Conservation (phyloP, 2,329 filamentous ascomycete genomes). For the Cadophora sp. region DNA sequence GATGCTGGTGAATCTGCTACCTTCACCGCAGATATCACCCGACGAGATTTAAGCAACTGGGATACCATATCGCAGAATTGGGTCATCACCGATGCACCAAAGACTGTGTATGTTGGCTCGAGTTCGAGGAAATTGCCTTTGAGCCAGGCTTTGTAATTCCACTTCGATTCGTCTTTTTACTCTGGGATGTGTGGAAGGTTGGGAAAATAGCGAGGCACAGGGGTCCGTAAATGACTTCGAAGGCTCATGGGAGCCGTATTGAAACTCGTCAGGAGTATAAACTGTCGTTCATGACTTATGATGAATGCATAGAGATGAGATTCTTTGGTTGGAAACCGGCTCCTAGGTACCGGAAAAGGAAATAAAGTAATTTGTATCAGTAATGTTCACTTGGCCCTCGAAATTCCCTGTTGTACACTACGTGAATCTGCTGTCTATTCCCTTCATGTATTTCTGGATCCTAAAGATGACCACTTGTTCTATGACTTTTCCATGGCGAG, state of each 20-base stretch:
- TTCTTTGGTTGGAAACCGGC: background rate
- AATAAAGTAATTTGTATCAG: constrained; percentile 8
- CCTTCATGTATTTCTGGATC: background rate
- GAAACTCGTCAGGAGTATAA: constrained; percentile 15
- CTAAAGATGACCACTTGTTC: background rate
- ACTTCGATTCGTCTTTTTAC: background rate
- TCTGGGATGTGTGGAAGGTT: background rate
- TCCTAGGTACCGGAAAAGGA: background rate
- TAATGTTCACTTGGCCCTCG: background rate
- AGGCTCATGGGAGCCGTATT: background rate
- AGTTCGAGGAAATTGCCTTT: constrained; percentile 43
- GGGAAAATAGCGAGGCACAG: background rate
- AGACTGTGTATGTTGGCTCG: constrained; percentile 44
- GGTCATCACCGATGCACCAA: constrained; percentile 54
- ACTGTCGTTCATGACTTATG: constrained; percentile 15
- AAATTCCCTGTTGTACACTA: background rate
- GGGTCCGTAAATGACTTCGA: background rate
- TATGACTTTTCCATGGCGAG: no score
- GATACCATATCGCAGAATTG: constrained; percentile 82
- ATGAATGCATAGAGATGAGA: constrained; percentile 1
- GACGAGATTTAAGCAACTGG: constrained; percentile 90
- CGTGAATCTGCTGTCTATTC: background rate
- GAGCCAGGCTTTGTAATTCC: constrained; percentile 31
- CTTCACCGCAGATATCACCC: constrained; percentile 73
- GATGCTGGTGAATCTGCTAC: constrained; percentile 69